These are phyloP conservation scores for Linum trigynum DNA, from an alignment of 345 rosid genomes.

Conservation along the genomic window DNA sequence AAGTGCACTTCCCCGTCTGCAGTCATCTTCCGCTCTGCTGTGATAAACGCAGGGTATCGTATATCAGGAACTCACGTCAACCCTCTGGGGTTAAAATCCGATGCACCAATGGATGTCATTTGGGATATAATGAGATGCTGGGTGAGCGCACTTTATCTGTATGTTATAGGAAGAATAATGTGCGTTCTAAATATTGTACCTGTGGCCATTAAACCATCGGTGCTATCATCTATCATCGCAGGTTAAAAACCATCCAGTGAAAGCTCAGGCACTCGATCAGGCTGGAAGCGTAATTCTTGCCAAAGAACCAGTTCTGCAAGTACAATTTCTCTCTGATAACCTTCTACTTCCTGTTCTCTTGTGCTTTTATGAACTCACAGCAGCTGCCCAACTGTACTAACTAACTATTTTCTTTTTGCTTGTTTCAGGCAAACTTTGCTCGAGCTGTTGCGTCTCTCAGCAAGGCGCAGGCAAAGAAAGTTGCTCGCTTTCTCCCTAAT, in stretches of 20 bases:
- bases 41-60: slow-evolving; percentile 84
- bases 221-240: slow-evolving; percentile 12
- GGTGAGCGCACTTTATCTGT: slow-evolving; percentile 39
- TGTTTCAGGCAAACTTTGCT: slow-evolving; percentile 73
- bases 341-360: neutral
- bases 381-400: neutral
- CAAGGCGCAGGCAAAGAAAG: slow-evolving; percentile 93
- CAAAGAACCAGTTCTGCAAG: slow-evolving; percentile 80
- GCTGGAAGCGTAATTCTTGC: slow-evolving; percentile 88
- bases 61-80: slow-evolving; percentile 92
- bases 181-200: too few species aligned
- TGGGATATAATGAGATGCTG: slow-evolving; percentile 99
- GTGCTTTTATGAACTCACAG: too few species aligned
- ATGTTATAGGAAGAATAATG: too few species aligned
- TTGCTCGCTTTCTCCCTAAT: slow-evolving; percentile 84
- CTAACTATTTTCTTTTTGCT: slow-evolving; percentile 2
- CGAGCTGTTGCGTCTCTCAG: slow-evolving; percentile 79
- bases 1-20: slow-evolving; percentile 97
- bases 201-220: too few species aligned
- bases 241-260: slow-evolving; percentile 93
- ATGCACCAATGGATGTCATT: slow-evolving; percentile 97
- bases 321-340: slow-evolving; percentile 16
- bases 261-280: slow-evolving; percentile 69
- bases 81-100: slow-evolving; percentile 85
- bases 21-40: slow-evolving; percentile 88